These are phyloP conservation scores for Cladosporium halotolerans DNA, from an alignment of 2,329 filamentous ascomycete species.

Conservation along the genomic window DNA sequence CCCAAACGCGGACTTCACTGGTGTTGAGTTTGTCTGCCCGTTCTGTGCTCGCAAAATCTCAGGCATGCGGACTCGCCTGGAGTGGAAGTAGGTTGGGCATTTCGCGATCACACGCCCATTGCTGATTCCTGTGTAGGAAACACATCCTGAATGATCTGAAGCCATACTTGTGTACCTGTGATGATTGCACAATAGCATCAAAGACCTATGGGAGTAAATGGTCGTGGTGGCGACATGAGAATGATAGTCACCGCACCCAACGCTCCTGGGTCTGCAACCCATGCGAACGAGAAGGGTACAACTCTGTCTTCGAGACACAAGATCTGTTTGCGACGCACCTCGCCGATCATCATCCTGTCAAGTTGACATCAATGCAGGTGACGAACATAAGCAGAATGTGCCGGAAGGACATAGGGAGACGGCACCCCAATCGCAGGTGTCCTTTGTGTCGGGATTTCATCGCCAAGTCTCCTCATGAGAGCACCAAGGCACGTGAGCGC, in stretches of 20 bases:
- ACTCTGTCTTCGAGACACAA: not conserved
- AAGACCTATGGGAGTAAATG: not conserved
- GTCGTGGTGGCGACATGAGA: not conserved
- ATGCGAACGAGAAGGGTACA: not conserved
- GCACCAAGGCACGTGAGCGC: not conserved
- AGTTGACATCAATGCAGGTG: not conserved
- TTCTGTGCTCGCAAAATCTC: not conserved
- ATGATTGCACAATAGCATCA: not conserved
- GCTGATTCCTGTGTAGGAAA: not conserved
- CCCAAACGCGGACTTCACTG: not conserved
- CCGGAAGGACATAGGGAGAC: not conserved
- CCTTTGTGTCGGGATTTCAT: too few species aligned
- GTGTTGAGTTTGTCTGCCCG: not conserved
- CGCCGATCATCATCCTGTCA: not conserved
- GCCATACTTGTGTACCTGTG: not conserved
- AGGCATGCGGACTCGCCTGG: not conserved
- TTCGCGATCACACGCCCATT: not conserved
- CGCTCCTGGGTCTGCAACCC: not conserved
- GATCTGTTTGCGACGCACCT: not conserved
- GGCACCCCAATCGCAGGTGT: too few species aligned
- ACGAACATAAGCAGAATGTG: not conserved
- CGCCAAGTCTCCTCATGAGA: too few species aligned
- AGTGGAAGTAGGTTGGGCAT: not conserved
- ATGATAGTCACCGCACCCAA: not conserved
- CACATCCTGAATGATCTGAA: not conserved